These are phyloP conservation scores for Phylloporus rhodoxanthus DNA, from an alignment of 768 basidiomycete species.

Conservation along the genomic window DNA sequence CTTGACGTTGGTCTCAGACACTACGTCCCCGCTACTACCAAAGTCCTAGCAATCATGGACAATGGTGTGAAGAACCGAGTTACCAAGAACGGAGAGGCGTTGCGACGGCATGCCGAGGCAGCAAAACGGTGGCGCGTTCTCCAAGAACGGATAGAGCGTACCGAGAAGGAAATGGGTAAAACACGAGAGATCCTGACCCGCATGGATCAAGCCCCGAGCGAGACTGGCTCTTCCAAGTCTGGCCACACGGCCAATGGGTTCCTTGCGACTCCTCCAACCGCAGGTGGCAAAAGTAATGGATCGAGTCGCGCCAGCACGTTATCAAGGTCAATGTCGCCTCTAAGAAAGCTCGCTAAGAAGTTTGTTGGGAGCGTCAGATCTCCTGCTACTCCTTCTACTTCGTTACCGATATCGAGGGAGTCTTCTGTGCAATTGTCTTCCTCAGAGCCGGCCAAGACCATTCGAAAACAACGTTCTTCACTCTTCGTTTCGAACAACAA, in stretches of 20 bases:
- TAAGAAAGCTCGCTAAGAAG: slow-evolving; percentile 71
- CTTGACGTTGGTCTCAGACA: slow-evolving; percentile 48
- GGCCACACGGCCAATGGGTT: slow-evolving; percentile 52
- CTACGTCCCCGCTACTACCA: slow-evolving; percentile 89
- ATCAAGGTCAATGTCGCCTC: slow-evolving; percentile 74
- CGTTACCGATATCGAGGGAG: slow-evolving; percentile 42
- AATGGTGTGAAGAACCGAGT: slow-evolving; percentile 90
- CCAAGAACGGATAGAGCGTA: slow-evolving; percentile 70
- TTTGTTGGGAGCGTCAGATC: slow-evolving; percentile 47
- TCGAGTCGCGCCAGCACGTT: slow-evolving; percentile 41
- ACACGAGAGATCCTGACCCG: slow-evolving; percentile 54
- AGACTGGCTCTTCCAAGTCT: slow-evolving; percentile 65
- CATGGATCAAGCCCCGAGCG: slow-evolving; percentile 51
- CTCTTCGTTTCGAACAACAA: slow-evolving; percentile 48
- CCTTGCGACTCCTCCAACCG: slow-evolving; percentile 58
- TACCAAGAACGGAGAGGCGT: slow-evolving; percentile 94
- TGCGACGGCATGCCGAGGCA: slow-evolving; percentile 85
- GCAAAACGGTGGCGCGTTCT: slow-evolving; percentile 80
- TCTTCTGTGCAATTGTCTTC: slow-evolving; percentile 38
- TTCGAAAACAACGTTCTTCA: slow-evolving; percentile 60
- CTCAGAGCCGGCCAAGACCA: slow-evolving; percentile 45
- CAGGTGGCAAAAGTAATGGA: slow-evolving; percentile 39
- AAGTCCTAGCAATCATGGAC: slow-evolving; percentile 89
- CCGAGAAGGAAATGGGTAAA: slow-evolving; percentile 77
- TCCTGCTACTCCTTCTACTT: slow-evolving; percentile 38